Percentiles rank a stretch among this genome's conserved stretches.
phyloP scores from a whole-genome alignment of 2,329 filamentous ascomycete species.

The Thelonectria rubi region DNA sequence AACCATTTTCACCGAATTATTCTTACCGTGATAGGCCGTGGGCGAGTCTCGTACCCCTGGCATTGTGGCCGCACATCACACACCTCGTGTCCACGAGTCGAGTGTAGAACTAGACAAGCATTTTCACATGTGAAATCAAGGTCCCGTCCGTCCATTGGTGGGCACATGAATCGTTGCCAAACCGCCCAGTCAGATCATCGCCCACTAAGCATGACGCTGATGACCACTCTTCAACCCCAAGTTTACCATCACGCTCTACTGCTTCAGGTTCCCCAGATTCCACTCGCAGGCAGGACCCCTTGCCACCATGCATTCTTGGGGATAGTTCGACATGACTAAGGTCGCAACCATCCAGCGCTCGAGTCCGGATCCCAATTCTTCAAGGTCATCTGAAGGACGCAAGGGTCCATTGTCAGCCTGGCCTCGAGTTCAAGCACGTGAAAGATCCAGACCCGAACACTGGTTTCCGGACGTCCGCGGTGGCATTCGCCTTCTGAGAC shows the following conservation, averaged over 20 bases:
- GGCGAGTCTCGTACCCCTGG: neutral
- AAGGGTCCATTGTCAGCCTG: slow-evolving; percentile 1
- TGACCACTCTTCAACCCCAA: slow-evolving; percentile 16
- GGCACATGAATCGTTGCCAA: slow-evolving; percentile 23
- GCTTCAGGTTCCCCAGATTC: slow-evolving; percentile 13
- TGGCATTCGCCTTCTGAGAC: slow-evolving; percentile 4
- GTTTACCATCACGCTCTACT: slow-evolving; percentile 13
- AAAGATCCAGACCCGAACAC: slow-evolving; percentile 4
- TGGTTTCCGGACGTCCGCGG: slow-evolving; percentile 20
- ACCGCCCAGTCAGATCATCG: slow-evolving; percentile 13
- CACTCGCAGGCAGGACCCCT: slow-evolving; percentile 6
- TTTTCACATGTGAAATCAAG: slow-evolving; percentile 29
- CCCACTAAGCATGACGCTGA: slow-evolving; percentile 10
- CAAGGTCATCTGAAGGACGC: slow-evolving; percentile 9
- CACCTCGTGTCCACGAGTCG: neutral
- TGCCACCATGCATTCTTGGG: slow-evolving; percentile 13
- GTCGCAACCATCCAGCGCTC: neutral
- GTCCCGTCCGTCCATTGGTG: slow-evolving; percentile 5
- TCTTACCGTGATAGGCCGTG: neutral
- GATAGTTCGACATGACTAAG: slow-evolving; percentile 15
- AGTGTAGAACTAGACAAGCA: neutral
- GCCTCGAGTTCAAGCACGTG: slow-evolving; percentile 18
- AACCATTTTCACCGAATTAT: slow-evolving; percentile 2
- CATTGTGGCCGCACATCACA: neutral
- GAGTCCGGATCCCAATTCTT: neutral